These are phyloP conservation scores for Claviceps humidiphila DNA, from an alignment of 2,329 filamentous ascomycete genomes.

Conservation along the genomic window DNA sequence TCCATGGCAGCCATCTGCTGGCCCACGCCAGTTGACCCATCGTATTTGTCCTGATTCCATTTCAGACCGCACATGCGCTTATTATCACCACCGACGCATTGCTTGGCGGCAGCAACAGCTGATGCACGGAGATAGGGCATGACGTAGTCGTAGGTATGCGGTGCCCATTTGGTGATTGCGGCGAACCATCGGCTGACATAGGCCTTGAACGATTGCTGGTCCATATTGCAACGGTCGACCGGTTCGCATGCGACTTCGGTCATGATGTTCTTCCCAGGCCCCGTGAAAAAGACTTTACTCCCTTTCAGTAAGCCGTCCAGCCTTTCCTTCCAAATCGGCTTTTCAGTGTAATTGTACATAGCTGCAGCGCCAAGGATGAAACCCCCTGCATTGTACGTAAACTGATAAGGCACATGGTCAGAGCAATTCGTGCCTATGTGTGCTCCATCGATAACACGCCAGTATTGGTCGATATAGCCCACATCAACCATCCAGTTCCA, in stretches of 20 bases:
- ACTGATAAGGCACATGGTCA: constrained; percentile 46
- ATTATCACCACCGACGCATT: constrained; percentile 44
- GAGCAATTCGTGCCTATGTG: constrained; percentile 45
- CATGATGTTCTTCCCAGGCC: constrained; percentile 42
- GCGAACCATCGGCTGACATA: constrained; percentile 50
- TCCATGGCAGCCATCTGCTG: constrained; percentile 61
- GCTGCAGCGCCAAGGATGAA: constrained; percentile 54
- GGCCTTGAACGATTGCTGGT: constrained; percentile 52
- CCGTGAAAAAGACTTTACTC: constrained; percentile 40
- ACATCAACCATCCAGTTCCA: constrained; percentile 55
- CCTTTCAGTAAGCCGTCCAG: constrained; percentile 43
- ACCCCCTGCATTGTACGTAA: constrained; percentile 55
- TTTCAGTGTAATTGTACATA: constrained; percentile 50
- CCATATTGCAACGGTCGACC: constrained; percentile 45
- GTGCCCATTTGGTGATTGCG: constrained; percentile 48
- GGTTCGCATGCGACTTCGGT: constrained; percentile 53
- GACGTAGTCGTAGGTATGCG: constrained; percentile 39
- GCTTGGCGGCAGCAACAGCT: constrained; percentile 40
- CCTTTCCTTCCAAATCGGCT: constrained; percentile 42
- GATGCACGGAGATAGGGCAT: constrained; percentile 41
- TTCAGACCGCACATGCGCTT: constrained; percentile 46
- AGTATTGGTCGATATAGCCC: constrained; percentile 45
- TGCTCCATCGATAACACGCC: constrained; percentile 50
- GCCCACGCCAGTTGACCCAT: constrained; percentile 49
- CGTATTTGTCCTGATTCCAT: constrained; percentile 44